A percentile compares a stretch with the other conserved stretches of the same genome.
Evolutionary conservation across 176 grass and related monocot genomes (phyloP).

Genomic region (Bromus sterilis): DNA sequence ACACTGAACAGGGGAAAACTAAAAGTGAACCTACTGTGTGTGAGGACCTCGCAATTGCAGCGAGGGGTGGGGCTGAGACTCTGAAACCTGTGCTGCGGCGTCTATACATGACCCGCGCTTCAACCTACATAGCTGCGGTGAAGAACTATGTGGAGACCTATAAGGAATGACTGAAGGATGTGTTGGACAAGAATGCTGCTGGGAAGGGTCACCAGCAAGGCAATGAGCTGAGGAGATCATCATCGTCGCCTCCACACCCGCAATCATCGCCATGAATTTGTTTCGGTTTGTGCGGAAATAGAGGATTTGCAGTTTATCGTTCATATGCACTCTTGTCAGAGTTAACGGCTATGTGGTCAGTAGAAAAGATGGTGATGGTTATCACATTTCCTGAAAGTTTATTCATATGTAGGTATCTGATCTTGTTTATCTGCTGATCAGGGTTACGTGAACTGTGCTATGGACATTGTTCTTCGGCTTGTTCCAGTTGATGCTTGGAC

Average conservation of each 20-base stretch:
- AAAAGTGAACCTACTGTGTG: too few species aligned
- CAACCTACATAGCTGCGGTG: too few species aligned
- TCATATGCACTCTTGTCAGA: not conserved
- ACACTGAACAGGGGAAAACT: not conserved
- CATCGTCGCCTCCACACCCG: not conserved
- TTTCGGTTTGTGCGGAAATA: not conserved
- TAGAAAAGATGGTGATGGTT: not conserved
- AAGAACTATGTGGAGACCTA: constrained; percentile 18
- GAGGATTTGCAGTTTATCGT: not conserved
- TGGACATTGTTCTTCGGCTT: too few species aligned
- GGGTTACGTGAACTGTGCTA: not conserved
- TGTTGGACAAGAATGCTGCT: not conserved
- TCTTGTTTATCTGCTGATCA: not conserved
- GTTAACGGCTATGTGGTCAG: not conserved
- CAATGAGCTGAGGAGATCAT: not conserved
- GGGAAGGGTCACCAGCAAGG: not conserved
- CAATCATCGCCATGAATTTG: not conserved
- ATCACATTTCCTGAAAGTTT: not conserved
- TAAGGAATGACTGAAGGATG: not conserved
- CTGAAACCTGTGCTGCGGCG: too few species aligned
- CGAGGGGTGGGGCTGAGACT: too few species aligned
- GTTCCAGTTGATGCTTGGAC: not conserved
- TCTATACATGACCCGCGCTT: too few species aligned
- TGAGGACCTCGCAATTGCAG: too few species aligned
- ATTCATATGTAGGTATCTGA: not conserved